Conservation (phyloP, 345 rosid species). For the Salix suchowensis region DNA sequence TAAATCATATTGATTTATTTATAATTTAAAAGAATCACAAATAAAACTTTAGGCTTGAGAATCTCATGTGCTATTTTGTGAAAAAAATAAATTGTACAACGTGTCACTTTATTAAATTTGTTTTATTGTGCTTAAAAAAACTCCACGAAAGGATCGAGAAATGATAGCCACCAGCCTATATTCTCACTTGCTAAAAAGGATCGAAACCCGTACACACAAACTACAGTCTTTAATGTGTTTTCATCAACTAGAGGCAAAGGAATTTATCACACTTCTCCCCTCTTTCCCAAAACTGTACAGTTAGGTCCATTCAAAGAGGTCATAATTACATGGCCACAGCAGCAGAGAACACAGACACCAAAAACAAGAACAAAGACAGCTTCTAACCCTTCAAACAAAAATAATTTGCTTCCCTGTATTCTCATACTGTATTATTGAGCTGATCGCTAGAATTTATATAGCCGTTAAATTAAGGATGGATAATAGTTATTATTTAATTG, state of each 20-base stretch:
- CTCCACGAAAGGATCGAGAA: background rate
- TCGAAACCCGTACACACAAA: background rate
- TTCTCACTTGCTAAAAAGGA: background rate
- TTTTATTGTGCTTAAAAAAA: no score
- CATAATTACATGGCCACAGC: background rate
- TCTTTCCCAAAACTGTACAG: slow-evolving; percentile 3
- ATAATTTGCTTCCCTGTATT: background rate
- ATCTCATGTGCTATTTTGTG: no score
- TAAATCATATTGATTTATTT: no score
- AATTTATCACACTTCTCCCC: background rate
- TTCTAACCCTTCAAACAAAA: slow-evolving; percentile 6
- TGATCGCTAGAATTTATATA: no score
- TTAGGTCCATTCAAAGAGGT: slow-evolving; percentile 1
- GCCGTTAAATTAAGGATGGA: no score
- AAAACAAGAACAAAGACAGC: background rate
- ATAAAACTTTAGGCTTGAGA: no score
- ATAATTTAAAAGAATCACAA: no score
- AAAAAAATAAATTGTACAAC: no score
- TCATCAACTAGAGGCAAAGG: background rate
- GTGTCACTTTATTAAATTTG: no score
- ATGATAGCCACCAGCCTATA: background rate
- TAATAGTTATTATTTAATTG: no score
- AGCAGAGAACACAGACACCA: background rate
- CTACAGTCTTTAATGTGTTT: background rate
- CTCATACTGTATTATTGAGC: no score